phyloP scores from a whole-genome alignment of 2,329 filamentous ascomycete genomes.

The Kalmusia sp. region DNA sequence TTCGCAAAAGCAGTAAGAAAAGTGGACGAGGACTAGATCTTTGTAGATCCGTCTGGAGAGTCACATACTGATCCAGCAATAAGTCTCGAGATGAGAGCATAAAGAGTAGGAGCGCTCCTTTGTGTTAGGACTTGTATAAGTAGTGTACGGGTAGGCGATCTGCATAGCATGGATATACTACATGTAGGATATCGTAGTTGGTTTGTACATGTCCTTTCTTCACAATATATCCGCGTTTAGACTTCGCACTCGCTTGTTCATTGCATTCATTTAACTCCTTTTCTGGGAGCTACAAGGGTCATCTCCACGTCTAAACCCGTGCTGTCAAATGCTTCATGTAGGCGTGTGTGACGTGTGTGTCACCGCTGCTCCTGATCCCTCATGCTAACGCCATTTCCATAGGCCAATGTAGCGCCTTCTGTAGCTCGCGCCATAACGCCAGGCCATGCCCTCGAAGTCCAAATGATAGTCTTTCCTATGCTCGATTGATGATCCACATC shows the following conservation, averaged over 20 bases:
- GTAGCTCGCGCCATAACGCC: slow-evolving; percentile 15
- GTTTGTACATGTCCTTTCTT: background rate
- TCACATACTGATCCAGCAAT: too few relatives aligned
- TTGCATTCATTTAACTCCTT: background rate
- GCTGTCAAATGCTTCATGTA: background rate
- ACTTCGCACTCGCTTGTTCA: background rate
- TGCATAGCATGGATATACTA: background rate
- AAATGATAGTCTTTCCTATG: background rate
- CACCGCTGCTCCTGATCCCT: background rate
- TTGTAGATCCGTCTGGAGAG: too few relatives aligned
- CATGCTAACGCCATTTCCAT: slow-evolving; percentile 1
- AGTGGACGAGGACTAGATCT: too few relatives aligned
- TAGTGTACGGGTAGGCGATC: slow-evolving; percentile 5
- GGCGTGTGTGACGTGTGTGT: background rate
- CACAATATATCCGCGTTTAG: slow-evolving; percentile 4
- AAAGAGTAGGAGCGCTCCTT: background rate
- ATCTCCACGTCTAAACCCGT: too few relatives aligned
- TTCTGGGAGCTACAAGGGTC: background rate
- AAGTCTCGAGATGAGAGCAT: background rate
- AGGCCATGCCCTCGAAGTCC: slow-evolving; percentile 1
- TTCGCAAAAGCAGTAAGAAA: too few relatives aligned
- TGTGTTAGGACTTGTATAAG: background rate
- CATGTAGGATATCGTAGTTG: background rate
- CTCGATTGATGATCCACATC: background rate
- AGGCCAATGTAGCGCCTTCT: slow-evolving; percentile 1